These are phyloP conservation scores for Juncus inflexus DNA, from an alignment of 176 grass and related monocot genomes.

Conservation along the genomic window DNA sequence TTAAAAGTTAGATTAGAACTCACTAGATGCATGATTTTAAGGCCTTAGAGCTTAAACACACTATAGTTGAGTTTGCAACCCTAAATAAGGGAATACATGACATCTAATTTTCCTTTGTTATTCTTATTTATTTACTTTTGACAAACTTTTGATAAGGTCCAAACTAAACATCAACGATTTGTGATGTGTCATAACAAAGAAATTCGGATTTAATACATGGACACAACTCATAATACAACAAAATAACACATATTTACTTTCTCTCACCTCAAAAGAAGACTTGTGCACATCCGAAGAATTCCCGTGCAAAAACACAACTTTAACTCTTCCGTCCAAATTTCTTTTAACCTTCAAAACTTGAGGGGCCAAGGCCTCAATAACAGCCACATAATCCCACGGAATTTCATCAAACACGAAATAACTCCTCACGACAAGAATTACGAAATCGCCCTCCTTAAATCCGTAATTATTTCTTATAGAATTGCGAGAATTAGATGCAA, in stretches of 20 bases:
- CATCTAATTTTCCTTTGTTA: no score
- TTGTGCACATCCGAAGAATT: slow-evolving; percentile 57
- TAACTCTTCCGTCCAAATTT: slow-evolving; percentile 42
- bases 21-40: background rate
- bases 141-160: no score
- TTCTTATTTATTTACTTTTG: no score
- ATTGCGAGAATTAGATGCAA: slow-evolving; percentile 43
- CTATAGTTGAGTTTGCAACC: no score
- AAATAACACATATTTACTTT: background rate
- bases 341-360: slow-evolving; percentile 50
- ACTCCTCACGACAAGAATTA: slow-evolving; percentile 75
- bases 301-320: slow-evolving; percentile 72
- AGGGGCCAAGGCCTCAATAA: slow-evolving; percentile 53
- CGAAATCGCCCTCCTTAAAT: slow-evolving; percentile 50
- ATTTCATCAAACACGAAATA: slow-evolving; percentile 77
- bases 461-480: slow-evolving; percentile 48
- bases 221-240: background rate
- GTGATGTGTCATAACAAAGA: no score
- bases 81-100: no score
- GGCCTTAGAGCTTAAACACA: no score
- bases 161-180: no score
- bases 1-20: background rate
- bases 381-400: slow-evolving; percentile 60
- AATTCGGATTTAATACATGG: no score
- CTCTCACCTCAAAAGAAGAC: slow-evolving; percentile 65